Conservation (phyloP, 2,329 filamentous ascomycete species). For the Dactylellina leptospora region DNA sequence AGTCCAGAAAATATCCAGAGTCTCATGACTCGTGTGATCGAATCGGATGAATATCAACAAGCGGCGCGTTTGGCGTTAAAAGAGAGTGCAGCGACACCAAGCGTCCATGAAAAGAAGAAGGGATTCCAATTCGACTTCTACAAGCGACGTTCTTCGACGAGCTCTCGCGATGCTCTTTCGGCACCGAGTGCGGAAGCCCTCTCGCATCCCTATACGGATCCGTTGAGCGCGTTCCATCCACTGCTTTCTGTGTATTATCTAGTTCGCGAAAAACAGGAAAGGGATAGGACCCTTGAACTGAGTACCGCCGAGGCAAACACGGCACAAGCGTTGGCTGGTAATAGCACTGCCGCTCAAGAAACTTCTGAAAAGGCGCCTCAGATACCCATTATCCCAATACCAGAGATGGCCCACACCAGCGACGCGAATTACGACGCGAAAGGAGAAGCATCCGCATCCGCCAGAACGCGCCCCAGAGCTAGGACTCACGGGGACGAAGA, state of each 20-base stretch:
- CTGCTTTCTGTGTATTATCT: slow-evolving; percentile 94
- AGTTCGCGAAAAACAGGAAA: slow-evolving; percentile 91
- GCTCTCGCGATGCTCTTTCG: slow-evolving; percentile 84
- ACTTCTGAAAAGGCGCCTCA: slow-evolving; percentile 64
- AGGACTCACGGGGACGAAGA: slow-evolving; percentile 96
- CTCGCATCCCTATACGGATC: slow-evolving; percentile 75
- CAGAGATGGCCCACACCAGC: slow-evolving; percentile 89
- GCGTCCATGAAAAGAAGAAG: slow-evolving; percentile 77
- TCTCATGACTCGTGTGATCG: slow-evolving; percentile 84
- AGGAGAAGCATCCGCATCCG: slow-evolving; percentile 61
- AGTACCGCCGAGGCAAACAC: slow-evolving; percentile 64
- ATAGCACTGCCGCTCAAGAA: slow-evolving; percentile 60
- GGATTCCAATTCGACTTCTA: slow-evolving; percentile 96
- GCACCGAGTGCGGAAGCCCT: slow-evolving; percentile 87
- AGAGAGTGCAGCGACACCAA: slow-evolving; percentile 54
- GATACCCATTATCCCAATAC: slow-evolving; percentile 79
- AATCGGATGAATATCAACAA: slow-evolving; percentile 91
- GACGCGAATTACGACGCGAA: slow-evolving; percentile 84
- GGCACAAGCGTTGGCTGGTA: slow-evolving; percentile 62
- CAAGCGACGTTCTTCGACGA: slow-evolving; percentile 87
- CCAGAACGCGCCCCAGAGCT: slow-evolving; percentile 82
- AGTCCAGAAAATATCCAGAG: slow-evolving; percentile 81
- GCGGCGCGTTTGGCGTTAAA: slow-evolving; percentile 74
- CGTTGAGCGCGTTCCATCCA: slow-evolving; percentile 90
- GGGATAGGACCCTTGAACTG: slow-evolving; percentile 67